Conservation (phyloP, 495 filamentous ascomycete genomes). For the Aspergillus incahuasiensis region DNA sequence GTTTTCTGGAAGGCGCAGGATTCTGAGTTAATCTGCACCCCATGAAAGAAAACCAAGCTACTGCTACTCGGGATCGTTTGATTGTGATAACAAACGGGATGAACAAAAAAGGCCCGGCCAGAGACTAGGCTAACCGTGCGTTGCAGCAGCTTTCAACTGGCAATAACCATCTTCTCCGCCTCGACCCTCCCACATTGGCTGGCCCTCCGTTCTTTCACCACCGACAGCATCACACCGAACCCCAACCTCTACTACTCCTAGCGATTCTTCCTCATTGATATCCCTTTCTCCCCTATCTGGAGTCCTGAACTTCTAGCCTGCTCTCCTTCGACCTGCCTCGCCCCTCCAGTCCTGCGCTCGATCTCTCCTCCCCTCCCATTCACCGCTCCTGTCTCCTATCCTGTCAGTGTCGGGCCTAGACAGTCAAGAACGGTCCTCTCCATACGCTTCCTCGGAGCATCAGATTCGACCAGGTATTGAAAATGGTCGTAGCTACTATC, state of each 20-base stretch:
- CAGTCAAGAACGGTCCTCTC: constrained; percentile 6
- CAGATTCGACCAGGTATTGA: constrained; percentile 12
- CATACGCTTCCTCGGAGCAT: constrained; percentile 8
- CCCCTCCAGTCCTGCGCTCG: not conserved
- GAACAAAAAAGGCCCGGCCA: constrained; percentile 1
- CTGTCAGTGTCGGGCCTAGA: constrained; percentile 10
- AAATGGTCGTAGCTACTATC: constrained; percentile 40
- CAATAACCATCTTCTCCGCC: constrained; percentile 15
- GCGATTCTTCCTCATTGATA: constrained; percentile 11
- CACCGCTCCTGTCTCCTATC: constrained; percentile 15
- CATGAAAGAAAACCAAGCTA: constrained; percentile 10
- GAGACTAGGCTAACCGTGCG: constrained; percentile 9
- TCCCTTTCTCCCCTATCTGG: constrained; percentile 15
- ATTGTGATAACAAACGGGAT: constrained; percentile 8
- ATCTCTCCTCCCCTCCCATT: constrained; percentile 10
- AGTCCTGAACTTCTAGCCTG: constrained; percentile 14
- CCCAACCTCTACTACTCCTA: constrained; percentile 12
- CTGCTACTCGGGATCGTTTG: constrained; percentile 1
- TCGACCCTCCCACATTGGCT: constrained; percentile 23
- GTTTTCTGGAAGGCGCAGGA: constrained; percentile 7
- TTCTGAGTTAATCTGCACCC: constrained; percentile 6
- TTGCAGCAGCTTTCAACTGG: constrained; percentile 12
- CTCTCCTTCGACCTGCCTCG: constrained; percentile 1
- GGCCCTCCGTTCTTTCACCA: constrained; percentile 14
- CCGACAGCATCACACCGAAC: constrained; percentile 15